phyloP scores from a whole-genome alignment of 2,329 filamentous ascomycete species.

The Scedosporium apiospermum region DNA sequence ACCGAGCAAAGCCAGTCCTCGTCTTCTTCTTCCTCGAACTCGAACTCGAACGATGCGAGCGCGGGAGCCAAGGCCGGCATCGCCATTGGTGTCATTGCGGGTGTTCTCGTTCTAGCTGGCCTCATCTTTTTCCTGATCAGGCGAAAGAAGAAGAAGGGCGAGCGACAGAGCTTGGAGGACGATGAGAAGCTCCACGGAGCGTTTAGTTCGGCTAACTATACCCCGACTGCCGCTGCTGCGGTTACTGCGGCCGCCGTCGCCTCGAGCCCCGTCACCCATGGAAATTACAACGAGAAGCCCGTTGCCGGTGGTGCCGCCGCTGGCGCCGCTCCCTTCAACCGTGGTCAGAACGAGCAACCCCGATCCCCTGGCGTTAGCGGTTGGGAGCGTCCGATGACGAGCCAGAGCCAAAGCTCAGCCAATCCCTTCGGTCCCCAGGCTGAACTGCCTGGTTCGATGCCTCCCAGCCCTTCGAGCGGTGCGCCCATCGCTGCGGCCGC shows the following conservation, averaged over 20 bases:
- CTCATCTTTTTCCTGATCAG: constrained; percentile 60
- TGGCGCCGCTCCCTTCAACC: constrained; percentile 13
- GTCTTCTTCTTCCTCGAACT: too few relatives aligned
- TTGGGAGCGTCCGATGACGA: constrained; percentile 39
- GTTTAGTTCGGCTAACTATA: constrained; percentile 19
- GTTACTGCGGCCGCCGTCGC: constrained; percentile 7
- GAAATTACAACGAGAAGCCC: constrained; percentile 74
- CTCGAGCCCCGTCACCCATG: constrained; percentile 27
- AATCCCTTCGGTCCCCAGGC: constrained; percentile 64
- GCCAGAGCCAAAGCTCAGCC: constrained; percentile 38
- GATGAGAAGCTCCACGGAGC: constrained; percentile 54
- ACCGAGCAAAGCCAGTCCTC: constrained; percentile 12
- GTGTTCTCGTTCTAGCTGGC: constrained; percentile 56
- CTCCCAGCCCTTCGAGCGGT: constrained; percentile 23
- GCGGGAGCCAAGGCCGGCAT: constrained; percentile 64
- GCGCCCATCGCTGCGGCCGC: constrained; percentile 15
- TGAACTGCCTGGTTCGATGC: constrained; percentile 20
- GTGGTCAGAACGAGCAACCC: constrained; percentile 14
- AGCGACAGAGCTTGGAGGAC: constrained; percentile 24
- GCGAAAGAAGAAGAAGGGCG: constrained; percentile 57
- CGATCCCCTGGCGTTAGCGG: constrained; percentile 20
- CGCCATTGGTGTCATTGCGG: constrained; percentile 69
- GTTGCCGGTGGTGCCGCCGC: constrained; percentile 42
- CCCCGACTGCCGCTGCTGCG: constrained; percentile 11
- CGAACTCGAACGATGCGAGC: background rate